Conservation (phyloP, 2,329 filamentous ascomycete genomes). For the Emericellopsis atlantica region DNA sequence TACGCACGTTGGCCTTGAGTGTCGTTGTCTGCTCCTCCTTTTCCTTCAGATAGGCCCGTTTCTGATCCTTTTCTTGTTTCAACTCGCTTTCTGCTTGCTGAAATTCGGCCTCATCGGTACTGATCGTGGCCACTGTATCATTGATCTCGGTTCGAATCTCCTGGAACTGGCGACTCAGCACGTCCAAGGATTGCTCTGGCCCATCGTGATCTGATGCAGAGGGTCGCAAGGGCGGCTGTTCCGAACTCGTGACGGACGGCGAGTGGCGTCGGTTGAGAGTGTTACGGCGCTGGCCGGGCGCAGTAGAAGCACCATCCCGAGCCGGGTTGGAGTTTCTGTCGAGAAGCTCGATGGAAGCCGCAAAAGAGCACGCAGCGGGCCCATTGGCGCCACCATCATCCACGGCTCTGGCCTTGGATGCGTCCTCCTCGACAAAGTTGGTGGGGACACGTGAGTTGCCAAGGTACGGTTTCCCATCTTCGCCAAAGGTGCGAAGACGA, state of each 20-base stretch:
- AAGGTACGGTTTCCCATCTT: slow-evolving; percentile 49
- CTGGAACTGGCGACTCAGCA: slow-evolving; percentile 73
- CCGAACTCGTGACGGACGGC: slow-evolving; percentile 50
- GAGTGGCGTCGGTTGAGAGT: slow-evolving; percentile 67
- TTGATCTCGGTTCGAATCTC: slow-evolving; percentile 73
- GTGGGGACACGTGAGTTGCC: slow-evolving; percentile 43
- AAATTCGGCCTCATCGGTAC: slow-evolving; percentile 60
- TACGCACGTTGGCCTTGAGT: slow-evolving; percentile 67
- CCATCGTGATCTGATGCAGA: slow-evolving; percentile 31
- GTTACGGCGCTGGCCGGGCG: slow-evolving; percentile 23
- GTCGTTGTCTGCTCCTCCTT: slow-evolving; percentile 86
- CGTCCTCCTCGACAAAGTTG: slow-evolving; percentile 41
- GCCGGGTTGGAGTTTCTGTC: slow-evolving; percentile 47
- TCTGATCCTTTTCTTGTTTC: slow-evolving; percentile 65
- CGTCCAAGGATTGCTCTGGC: slow-evolving; percentile 55
- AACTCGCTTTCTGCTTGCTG: slow-evolving; percentile 54
- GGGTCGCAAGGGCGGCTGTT: slow-evolving; percentile 28
- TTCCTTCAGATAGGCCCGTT: slow-evolving; percentile 68
- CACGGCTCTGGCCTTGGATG: slow-evolving; percentile 20
- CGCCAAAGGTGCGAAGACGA: slow-evolving; percentile 64
- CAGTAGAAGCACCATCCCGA: slow-evolving; percentile 47
- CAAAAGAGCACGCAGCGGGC: slow-evolving; percentile 30
- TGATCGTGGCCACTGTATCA: slow-evolving; percentile 57
- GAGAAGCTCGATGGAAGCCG: slow-evolving; percentile 48
- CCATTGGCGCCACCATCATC: slow-evolving; percentile 36